These are phyloP conservation scores for Emergomyces orientalis DNA, from an alignment of 2,329 filamentous ascomycete genomes.

Conservation along the genomic window DNA sequence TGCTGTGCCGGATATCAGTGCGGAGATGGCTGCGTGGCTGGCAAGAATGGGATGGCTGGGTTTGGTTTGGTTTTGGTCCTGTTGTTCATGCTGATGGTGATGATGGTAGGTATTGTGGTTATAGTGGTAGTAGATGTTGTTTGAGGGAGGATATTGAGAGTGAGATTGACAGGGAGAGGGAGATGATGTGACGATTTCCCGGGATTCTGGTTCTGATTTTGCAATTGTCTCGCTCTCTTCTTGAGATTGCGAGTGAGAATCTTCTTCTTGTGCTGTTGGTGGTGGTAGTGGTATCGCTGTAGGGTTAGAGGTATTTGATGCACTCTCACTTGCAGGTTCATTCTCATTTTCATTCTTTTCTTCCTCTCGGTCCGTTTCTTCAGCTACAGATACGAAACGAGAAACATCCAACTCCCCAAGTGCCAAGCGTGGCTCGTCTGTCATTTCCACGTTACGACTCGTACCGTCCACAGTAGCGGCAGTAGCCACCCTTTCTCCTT, in stretches of 20 bases:
- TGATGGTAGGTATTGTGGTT: neutral
- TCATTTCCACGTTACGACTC: slow-evolving; percentile 44
- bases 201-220: slow-evolving; percentile 9
- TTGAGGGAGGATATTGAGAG: neutral
- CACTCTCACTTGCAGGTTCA: neutral
- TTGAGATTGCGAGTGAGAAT: neutral
- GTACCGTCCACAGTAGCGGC: slow-evolving; percentile 16
- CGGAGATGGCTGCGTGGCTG: slow-evolving; percentile 11
- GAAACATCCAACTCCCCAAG: slow-evolving; percentile 58
- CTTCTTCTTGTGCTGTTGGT: neutral
- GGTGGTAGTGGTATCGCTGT: neutral
- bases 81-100: neutral
- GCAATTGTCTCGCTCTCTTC: slow-evolving; percentile 14
- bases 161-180: neutral
- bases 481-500: slow-evolving; percentile 9
- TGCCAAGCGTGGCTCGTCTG: slow-evolving; percentile 56
- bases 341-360: slow-evolving; percentile 37
- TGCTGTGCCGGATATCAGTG: slow-evolving; percentile 16
- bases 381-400: slow-evolving; percentile 53
- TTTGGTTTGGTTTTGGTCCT: neutral
- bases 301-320: neutral
- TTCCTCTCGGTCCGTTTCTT: slow-evolving; percentile 19
- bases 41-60: slow-evolving; percentile 6
- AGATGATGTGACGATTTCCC: slow-evolving; percentile 2
- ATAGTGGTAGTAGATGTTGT: neutral